These are phyloP conservation scores for Alternaria hordeiaustralica DNA, from an alignment of 2,329 filamentous ascomycete species.

Conservation along the genomic window DNA sequence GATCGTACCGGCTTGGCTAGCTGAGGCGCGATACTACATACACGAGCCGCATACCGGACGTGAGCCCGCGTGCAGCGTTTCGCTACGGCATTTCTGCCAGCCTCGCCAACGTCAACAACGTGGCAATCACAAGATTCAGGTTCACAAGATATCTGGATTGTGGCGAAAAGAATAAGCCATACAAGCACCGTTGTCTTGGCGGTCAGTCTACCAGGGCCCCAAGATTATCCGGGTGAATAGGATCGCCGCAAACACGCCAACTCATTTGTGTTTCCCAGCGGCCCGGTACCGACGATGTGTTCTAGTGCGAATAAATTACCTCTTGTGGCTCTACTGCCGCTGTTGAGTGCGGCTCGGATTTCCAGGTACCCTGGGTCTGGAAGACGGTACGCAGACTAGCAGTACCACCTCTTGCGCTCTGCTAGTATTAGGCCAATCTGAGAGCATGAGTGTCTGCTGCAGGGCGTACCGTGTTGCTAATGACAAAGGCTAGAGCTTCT, in stretches of 20 bases:
- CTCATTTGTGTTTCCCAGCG: background rate
- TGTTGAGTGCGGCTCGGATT: background rate
- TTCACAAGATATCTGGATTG: background rate
- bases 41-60: background rate
- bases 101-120: background rate
- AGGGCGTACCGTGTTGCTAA: slow-evolving; percentile 6
- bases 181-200: background rate
- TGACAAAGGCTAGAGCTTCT: background rate
- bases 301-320: background rate
- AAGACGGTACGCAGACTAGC: background rate
- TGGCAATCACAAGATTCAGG: background rate
- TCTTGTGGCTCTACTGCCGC: background rate
- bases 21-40: background rate
- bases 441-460: slow-evolving; percentile 1
- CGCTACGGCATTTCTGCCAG: background rate
- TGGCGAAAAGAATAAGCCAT: background rate
- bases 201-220: background rate
- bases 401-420: background rate
- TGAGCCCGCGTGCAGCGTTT: background rate
- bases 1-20: background rate
- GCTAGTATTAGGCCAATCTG: background rate
- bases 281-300: slow-evolving; percentile 2
- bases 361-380: slow-evolving; percentile 1
- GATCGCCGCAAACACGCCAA: background rate
- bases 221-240: slow-evolving; percentile 15